phyloP scores from a whole-genome alignment of 148 eudicot species.

The Nepenthes mirabilis region DNA sequence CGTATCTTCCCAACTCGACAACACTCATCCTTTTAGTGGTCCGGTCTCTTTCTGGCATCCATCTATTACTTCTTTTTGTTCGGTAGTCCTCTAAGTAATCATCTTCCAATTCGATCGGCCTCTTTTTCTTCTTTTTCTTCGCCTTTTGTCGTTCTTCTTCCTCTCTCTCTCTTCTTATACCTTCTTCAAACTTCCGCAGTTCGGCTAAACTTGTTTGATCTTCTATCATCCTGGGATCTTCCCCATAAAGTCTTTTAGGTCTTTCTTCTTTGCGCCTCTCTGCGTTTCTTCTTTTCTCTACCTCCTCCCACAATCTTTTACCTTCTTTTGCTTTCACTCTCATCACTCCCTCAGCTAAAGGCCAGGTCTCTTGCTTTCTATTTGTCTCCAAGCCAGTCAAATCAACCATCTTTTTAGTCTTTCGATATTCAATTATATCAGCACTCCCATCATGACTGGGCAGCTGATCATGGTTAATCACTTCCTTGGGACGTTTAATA shows the following conservation, averaged over 20 bases:
- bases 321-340: slow-evolving; percentile 36
- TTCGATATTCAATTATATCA: slow-evolving; percentile 33
- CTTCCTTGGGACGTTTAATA: slow-evolving; percentile 69
- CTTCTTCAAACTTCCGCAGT: slow-evolving; percentile 52
- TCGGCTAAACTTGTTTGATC: slow-evolving; percentile 40
- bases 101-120: slow-evolving; percentile 38
- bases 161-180: slow-evolving; percentile 65
- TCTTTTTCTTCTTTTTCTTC: slow-evolving; percentile 68
- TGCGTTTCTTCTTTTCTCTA: slow-evolving; percentile 49
- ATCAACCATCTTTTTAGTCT: slow-evolving; percentile 66
- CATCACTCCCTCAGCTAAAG: slow-evolving; percentile 27
- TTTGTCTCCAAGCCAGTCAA: slow-evolving; percentile 38
- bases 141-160: slow-evolving; percentile 65
- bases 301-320: slow-evolving; percentile 60
- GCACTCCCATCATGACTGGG: slow-evolving; percentile 38
- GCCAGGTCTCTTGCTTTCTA: slow-evolving; percentile 21
- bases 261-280: slow-evolving; percentile 50
- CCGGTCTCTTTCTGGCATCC: slow-evolving; percentile 52
- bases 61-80: slow-evolving; percentile 39
- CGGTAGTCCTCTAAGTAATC: slow-evolving; percentile 44
- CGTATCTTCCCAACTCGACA: slow-evolving; percentile 42
- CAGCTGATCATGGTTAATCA: slow-evolving; percentile 44
- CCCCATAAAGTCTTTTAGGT: slow-evolving; percentile 28
- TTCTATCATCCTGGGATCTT: slow-evolving; percentile 41
- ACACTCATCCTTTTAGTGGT: slow-evolving; percentile 40